phyloP scores from a whole-genome alignment of 345 rosid genomes.

The Brassica incana region DNA sequence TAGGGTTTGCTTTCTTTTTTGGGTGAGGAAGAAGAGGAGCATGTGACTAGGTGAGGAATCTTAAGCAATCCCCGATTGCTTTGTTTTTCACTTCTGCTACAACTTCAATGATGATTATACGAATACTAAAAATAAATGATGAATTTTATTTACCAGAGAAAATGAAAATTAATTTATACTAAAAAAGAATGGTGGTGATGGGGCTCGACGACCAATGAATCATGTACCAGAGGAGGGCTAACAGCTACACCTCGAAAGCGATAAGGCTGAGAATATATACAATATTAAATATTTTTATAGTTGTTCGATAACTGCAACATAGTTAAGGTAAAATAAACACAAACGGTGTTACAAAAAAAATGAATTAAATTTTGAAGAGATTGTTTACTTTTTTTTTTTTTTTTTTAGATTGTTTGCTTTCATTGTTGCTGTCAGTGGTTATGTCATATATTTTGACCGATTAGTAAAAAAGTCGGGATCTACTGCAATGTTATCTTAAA shows the following conservation, averaged over 20 bases:
- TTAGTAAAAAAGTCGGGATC: neutral
- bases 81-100: slow-evolving; percentile 48
- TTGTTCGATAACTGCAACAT: neutral
- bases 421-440: neutral
- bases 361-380: neutral
- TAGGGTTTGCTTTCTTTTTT: neutral
- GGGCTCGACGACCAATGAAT: slow-evolving; percentile 54
- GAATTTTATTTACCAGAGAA: neutral
- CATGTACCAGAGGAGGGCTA: slow-evolving; percentile 24
- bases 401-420: neutral
- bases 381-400: neutral
- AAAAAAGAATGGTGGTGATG: slow-evolving; percentile 46
- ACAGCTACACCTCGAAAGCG: slow-evolving; percentile 43
- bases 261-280: slow-evolving; percentile 35
- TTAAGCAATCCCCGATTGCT: slow-evolving; percentile 43
- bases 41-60: slow-evolving; percentile 47
- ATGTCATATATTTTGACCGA: neutral
- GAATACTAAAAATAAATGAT: neutral
- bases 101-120: slow-evolving; percentile 44
- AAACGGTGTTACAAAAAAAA: neutral
- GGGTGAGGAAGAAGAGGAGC: slow-evolving; percentile 30
- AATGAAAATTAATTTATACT: neutral
- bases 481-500: neutral
- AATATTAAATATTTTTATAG: neutral
- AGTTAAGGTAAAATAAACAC: neutral